These are phyloP conservation scores for Lignosus rhinocerotis DNA, from an alignment of 1,284 basidiomycete species.

Conservation along the genomic window DNA sequence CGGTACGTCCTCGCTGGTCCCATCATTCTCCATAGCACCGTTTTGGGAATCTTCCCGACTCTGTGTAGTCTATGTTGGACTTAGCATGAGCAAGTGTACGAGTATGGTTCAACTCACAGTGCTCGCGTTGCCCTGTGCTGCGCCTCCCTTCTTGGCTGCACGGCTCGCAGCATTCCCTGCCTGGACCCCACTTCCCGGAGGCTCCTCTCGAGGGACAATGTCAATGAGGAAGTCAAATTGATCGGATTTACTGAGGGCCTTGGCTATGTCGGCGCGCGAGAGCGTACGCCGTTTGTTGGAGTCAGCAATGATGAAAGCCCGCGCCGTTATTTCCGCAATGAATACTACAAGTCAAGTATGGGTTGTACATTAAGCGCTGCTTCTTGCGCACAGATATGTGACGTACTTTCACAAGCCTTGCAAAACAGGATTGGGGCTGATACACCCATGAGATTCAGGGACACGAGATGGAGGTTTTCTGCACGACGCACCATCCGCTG, in stretches of 20 bases:
- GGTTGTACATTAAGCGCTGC: neutral
- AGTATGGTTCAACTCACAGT: constrained; percentile 11
- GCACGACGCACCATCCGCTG: constrained; percentile 74
- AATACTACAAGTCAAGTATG: constrained; percentile 65
- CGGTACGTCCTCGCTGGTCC: constrained; percentile 2
- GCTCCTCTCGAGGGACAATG: constrained; percentile 85
- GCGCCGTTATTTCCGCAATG: constrained; percentile 90
- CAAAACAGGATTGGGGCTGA: constrained; percentile 91
- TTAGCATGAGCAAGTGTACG: neutral
- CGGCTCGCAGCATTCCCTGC: constrained; percentile 17
- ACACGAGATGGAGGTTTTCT: neutral
- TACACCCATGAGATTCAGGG: constrained; percentile 9
- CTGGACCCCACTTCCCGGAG: constrained; percentile 26
- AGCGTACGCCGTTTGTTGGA: constrained; percentile 91
- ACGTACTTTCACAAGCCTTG: constrained; percentile 94
- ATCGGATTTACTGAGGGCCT: constrained; percentile 87
- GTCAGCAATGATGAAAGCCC: constrained; percentile 92
- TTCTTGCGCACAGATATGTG: neutral
- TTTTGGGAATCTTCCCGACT: constrained; percentile 14
- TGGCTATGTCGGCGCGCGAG: constrained; percentile 87
- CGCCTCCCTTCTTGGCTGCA: constrained; percentile 29
- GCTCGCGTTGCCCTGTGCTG: constrained; percentile 18
- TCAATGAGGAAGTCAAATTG: constrained; percentile 94
- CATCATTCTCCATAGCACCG: constrained; percentile 12
- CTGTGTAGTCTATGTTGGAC: constrained; percentile 1